phyloP scores from a whole-genome alignment of 2,329 filamentous ascomycete species.

The Ilyonectria mors-panacis region DNA sequence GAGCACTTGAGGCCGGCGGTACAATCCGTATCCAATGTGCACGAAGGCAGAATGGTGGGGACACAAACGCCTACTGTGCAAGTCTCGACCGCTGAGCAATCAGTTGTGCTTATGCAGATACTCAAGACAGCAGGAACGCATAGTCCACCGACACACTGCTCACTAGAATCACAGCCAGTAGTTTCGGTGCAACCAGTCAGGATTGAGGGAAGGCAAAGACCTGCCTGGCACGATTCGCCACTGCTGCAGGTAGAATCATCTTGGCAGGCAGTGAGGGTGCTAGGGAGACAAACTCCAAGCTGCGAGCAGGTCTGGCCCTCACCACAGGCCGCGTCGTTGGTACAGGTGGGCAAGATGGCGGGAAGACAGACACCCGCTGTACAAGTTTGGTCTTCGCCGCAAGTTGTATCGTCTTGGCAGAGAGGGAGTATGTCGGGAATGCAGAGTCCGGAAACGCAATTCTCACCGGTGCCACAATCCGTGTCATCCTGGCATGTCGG shows the following conservation, averaged over 20 bases:
- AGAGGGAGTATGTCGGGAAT: background rate
- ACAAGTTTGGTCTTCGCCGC: conserved; percentile 5
- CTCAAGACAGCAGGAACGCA: conserved; percentile 6
- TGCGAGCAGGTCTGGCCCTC: background rate
- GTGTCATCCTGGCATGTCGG: background rate
- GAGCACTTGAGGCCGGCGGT: background rate
- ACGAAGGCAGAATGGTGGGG: background rate
- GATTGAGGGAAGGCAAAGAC: background rate
- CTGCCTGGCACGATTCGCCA: background rate
- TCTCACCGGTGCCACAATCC: background rate
- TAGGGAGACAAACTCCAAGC: conserved; percentile 18
- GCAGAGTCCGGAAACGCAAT: conserved; percentile 6
- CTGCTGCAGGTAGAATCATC: background rate
- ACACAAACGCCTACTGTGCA: background rate
- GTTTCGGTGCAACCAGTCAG: conserved; percentile 3
- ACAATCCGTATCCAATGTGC: background rate
- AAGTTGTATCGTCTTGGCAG: background rate
- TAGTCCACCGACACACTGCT: conserved; percentile 13
- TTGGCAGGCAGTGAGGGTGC: background rate
- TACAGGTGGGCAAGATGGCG: background rate
- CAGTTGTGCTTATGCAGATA: background rate
- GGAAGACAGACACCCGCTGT: conserved; percentile 18
- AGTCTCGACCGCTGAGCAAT: background rate
- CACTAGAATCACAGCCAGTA: background rate
- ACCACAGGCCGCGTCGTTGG: conserved; percentile 5